Percentiles rank a stretch among this genome's conserved stretches.
Evolutionary conservation across 495 filamentous ascomycete species (phyloP).

Genomic region (Sphaerosporella brunnea): DNA sequence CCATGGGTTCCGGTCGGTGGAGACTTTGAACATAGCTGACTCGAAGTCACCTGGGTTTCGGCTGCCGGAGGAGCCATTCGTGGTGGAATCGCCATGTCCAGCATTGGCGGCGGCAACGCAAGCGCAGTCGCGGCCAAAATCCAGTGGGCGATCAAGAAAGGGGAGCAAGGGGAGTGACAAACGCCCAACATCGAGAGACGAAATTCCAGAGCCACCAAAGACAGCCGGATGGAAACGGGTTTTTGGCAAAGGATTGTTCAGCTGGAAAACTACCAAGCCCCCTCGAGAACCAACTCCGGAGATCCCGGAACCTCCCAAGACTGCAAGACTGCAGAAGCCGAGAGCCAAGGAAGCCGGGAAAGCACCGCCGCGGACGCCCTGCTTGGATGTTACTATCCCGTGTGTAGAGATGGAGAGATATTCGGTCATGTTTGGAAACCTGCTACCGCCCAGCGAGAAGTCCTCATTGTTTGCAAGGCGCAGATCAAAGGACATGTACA

Average conservation of each 20-base stretch:
- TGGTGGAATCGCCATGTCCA: background rate
- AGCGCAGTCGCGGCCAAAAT: background rate
- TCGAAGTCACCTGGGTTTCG: conserved; percentile 5
- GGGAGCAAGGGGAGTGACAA: conserved; percentile 10
- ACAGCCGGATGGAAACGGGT: conserved; percentile 16
- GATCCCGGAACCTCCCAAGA: conserved; percentile 6
- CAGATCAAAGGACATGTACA: conserved; percentile 15
- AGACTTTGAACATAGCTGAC: background rate
- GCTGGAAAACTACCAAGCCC: conserved; percentile 8
- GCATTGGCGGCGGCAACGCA: background rate
- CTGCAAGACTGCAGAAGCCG: conserved; percentile 8
- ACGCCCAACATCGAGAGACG: conserved; percentile 7
- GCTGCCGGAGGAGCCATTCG: conserved; percentile 13
- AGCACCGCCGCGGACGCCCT: conserved; percentile 15
- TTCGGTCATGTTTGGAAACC: conserved; percentile 78
- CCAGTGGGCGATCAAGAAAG: conserved; percentile 5
- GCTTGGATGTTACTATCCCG: conserved; percentile 65
- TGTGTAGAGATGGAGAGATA: conserved; percentile 69
- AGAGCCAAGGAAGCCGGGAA: conserved; percentile 9
- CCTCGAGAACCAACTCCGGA: background rate
- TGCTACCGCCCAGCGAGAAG: conserved; percentile 34
- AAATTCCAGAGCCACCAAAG: conserved; percentile 13
- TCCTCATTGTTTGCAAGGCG: conserved; percentile 21
- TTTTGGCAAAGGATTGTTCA: conserved; percentile 22
- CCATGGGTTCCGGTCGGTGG: background rate